Conservation (phyloP, 75 land plant genomes). For the Pinus taeda region DNA sequence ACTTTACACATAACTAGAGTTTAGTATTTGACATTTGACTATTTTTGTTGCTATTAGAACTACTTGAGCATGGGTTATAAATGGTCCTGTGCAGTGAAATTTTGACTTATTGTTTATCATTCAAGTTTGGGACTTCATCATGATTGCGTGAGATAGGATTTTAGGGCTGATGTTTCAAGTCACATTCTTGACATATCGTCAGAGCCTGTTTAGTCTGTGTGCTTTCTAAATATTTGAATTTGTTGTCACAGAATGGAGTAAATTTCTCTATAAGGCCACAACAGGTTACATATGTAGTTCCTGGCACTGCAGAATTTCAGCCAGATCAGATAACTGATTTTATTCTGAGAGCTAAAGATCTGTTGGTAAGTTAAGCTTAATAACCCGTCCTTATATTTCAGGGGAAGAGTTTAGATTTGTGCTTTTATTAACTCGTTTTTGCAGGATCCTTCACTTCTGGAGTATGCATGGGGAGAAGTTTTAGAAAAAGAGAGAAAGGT, state of each 20-base stretch:
- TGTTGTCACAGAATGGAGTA: conserved; percentile 68
- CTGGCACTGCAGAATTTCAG: conserved; percentile 74
- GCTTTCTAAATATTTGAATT: background rate
- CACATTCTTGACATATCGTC: background rate
- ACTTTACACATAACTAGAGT: conserved; percentile 6
- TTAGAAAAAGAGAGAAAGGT: conserved; percentile 60
- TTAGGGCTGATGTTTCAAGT: too few relatives aligned
- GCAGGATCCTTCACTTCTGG: conserved; percentile 82
- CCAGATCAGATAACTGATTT: conserved; percentile 61
- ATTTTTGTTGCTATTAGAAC: background rate
- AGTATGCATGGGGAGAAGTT: conserved; percentile 92
- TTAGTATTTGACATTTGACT: conserved; percentile 4
- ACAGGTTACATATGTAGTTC: conserved; percentile 84
- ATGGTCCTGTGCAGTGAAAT: background rate
- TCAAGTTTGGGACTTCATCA: too few relatives aligned
- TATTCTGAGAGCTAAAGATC: conserved; percentile 47
- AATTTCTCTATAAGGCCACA: conserved; percentile 70
- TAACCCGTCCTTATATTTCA: background rate
- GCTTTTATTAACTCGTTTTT: conserved; percentile 2
- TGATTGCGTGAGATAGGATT: too few relatives aligned
- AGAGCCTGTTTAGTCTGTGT: background rate
- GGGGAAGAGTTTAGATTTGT: conserved; percentile 5
- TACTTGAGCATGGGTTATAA: background rate
- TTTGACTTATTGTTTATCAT: background rate
- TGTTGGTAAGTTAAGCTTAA: conserved; percentile 41